A percentile compares a stretch with the other conserved stretches of the same genome.
Evolutionary conservation across 805 yeast species (phyloP).

Genomic region (Metschnikowia orientalis): DNA sequence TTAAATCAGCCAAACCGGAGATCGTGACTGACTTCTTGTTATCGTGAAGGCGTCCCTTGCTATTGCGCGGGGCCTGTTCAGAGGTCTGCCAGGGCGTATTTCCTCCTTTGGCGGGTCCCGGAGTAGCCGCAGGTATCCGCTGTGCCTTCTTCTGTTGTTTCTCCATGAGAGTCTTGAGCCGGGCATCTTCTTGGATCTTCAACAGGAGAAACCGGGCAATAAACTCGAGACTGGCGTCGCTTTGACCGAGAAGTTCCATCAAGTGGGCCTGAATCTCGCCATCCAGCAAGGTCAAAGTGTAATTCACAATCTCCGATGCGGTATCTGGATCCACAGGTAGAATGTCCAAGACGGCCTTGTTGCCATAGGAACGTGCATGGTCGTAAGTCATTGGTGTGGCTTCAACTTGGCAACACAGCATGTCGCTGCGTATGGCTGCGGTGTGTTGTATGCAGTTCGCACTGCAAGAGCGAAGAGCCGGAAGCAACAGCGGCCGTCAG

Average conservation of each 20-base stretch:
- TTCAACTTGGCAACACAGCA: not conserved
- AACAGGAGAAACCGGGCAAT: conserved; percentile 41
- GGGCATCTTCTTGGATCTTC: conserved; percentile 28
- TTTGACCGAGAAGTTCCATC: conserved; percentile 52
- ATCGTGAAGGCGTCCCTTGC: conserved; percentile 11
- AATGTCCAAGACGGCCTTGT: conserved; percentile 28
- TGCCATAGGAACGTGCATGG: conserved; percentile 25
- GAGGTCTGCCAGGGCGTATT: conserved; percentile 5
- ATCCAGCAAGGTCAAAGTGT: conserved; percentile 46
- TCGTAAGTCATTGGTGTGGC: conserved; percentile 15
- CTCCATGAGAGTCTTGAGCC: conserved; percentile 7
- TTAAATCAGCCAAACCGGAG: conserved; percentile 43
- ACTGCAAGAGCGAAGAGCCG: too few species aligned
- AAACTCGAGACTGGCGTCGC: conserved; percentile 48
- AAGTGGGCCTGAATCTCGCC: conserved; percentile 50
- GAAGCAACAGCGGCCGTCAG: too few species aligned
- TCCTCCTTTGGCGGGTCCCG: conserved; percentile 4
- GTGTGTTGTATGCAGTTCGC: too few species aligned
- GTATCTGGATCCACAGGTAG: conserved; percentile 60
- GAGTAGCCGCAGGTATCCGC: conserved; percentile 1
- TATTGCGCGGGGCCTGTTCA: conserved; percentile 5
- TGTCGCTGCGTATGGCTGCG: not conserved
- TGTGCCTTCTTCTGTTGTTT: conserved; percentile 2
- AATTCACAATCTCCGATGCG: conserved; percentile 49
- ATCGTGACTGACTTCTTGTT: conserved; percentile 35